Conservation (phyloP, 441 rosid genomes). For the Sinapis alba region DNA sequence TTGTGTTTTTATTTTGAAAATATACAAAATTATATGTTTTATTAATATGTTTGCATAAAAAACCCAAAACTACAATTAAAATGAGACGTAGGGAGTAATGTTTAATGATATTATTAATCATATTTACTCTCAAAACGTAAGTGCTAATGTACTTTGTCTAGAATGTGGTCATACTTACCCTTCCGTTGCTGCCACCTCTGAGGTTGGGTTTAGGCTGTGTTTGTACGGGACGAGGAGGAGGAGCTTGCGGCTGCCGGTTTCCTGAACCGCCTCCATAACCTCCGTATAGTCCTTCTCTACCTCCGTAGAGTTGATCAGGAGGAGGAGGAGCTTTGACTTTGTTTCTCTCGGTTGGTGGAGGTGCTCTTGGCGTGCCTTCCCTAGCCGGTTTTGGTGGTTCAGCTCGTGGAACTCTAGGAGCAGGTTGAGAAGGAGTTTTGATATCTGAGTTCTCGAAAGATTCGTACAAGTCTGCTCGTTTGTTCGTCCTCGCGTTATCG, state of each 20-base stretch:
- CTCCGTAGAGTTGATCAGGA: constrained; percentile 19
- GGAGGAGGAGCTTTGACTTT: constrained; percentile 36
- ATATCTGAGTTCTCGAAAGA: constrained; percentile 26
- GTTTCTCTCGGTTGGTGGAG: constrained; percentile 24
- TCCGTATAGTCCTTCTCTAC: constrained; percentile 23
- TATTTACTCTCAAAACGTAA: background rate
- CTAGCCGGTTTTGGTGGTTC: constrained; percentile 29
- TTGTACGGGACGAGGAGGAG: constrained; percentile 28
- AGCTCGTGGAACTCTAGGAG: constrained; percentile 25
- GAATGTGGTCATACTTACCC: constrained; percentile 14
- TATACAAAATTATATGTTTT: no score
- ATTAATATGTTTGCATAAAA: no score
- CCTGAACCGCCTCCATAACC: constrained; percentile 35
- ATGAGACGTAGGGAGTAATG: no score
- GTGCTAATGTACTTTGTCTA: background rate
- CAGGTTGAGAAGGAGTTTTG: constrained; percentile 30
- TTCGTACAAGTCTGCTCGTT: constrained; percentile 36
- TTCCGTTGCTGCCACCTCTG: constrained; percentile 34
- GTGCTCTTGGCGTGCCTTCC: constrained; percentile 5
- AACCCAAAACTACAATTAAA: no score
- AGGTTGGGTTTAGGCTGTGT: constrained; percentile 12
- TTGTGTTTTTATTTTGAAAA: no score
- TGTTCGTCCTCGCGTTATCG: constrained; percentile 39
- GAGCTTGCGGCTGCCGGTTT: constrained; percentile 25
- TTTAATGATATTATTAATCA: no score